Evolutionary conservation across 1,139 yeast species (phyloP).

Genomic region (Meyerozyma carpophila): DNA sequence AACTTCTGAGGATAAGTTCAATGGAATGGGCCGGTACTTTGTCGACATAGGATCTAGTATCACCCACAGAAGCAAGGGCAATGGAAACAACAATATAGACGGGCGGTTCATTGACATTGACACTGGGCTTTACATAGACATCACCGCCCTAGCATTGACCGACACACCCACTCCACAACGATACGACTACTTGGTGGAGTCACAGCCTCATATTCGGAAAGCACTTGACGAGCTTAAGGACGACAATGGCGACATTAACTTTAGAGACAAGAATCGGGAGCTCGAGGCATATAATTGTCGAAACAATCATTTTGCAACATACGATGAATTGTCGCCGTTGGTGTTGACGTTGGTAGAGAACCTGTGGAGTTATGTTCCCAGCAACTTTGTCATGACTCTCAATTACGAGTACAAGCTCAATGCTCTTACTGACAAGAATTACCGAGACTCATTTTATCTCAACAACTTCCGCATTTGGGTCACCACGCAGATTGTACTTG

Average conservation of each 20-base stretch:
- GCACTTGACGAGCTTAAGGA: slow-evolving; percentile 1
- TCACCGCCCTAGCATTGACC: slow-evolving; percentile 15
- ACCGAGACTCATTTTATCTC: slow-evolving; percentile 23
- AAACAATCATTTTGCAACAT: slow-evolving; percentile 20
- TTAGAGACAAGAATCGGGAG: slow-evolving; percentile 7
- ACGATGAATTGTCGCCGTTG: slow-evolving; percentile 29
- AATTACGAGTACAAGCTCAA: slow-evolving; percentile 24
- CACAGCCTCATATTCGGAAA: slow-evolving; percentile 2
- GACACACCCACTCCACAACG: slow-evolving; percentile 10
- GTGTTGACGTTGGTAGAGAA: slow-evolving; percentile 26
- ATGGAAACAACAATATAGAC: slow-evolving; percentile 17
- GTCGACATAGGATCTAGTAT: slow-evolving; percentile 15
- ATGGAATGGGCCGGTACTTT: slow-evolving; percentile 15
- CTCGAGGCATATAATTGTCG: slow-evolving; percentile 38
- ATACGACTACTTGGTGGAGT: slow-evolving; percentile 5
- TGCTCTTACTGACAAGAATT: slow-evolving; percentile 21
- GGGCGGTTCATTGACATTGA: slow-evolving; percentile 18
- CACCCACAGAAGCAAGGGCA: slow-evolving; percentile 12
- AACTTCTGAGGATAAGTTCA: slow-evolving; percentile 12
- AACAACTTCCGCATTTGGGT: slow-evolving; percentile 33
- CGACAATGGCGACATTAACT: slow-evolving; percentile 5
- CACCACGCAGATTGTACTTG: slow-evolving; percentile 18
- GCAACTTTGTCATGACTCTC: slow-evolving; percentile 21
- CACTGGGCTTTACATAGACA: slow-evolving; percentile 17
- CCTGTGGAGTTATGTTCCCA: slow-evolving; percentile 30